Percentiles rank a stretch among this genome's conserved stretches.
These are phyloP conservation scores for Paecilomyces sp. DNA, from an alignment of 2,329 filamentous ascomycete species.

Conservation along the genomic window DNA sequence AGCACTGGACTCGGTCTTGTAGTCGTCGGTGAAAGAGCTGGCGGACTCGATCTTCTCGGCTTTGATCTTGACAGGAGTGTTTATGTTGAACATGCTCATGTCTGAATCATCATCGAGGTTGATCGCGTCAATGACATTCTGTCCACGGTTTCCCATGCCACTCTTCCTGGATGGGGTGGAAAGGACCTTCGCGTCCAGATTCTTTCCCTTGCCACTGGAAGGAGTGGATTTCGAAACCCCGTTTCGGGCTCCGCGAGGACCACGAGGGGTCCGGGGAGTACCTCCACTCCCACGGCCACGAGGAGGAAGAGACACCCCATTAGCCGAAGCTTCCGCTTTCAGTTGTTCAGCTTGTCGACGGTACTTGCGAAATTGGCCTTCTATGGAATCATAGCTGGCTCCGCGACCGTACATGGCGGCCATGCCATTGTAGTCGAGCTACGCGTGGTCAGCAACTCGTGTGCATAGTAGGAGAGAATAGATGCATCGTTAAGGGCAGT, in stretches of 20 bases:
- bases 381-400: constrained; percentile 43
- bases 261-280: constrained; percentile 10
- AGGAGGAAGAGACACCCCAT: constrained; percentile 7
- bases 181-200: not conserved
- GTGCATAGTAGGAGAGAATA: not conserved
- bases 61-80: not conserved
- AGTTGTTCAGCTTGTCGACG: constrained; percentile 35
- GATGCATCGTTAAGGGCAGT: no score
- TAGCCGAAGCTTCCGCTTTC: constrained; percentile 15
- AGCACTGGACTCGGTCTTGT: not conserved
- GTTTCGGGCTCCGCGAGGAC: constrained; percentile 7
- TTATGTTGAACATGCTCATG: not conserved
- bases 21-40: not conserved
- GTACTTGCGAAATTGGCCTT: constrained; percentile 39
- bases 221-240: constrained; percentile 11
- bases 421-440: constrained; percentile 41
- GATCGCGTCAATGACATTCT: not conserved
- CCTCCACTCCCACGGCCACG: constrained; percentile 3
- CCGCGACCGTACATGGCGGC: constrained; percentile 39
- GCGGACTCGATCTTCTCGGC: not conserved
- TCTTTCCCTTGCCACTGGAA: not conserved
- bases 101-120: not conserved
- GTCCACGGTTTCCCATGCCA: not conserved
- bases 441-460: not conserved
- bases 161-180: not conserved